These are phyloP conservation scores for Pseudophaeomoniella oleicola DNA, from an alignment of 2,329 filamentous ascomycete genomes.

Conservation along the genomic window DNA sequence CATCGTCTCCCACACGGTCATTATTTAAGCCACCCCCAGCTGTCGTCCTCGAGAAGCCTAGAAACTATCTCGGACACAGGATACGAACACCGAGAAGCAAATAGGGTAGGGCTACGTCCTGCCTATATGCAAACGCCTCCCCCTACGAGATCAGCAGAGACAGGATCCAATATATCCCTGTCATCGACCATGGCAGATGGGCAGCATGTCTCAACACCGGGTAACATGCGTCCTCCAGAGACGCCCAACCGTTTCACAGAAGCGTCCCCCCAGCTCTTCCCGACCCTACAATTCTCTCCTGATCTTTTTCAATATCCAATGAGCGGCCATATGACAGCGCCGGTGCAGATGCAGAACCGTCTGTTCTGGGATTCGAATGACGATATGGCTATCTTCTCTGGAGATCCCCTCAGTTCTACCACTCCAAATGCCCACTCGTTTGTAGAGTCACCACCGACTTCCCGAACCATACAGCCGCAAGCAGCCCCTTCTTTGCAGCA, in stretches of 20 bases:
- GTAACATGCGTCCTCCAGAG: constrained; percentile 24
- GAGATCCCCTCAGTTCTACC: background rate
- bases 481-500: background rate
- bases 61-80: background rate
- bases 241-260: constrained; percentile 29
- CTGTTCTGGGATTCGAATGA: constrained; percentile 32
- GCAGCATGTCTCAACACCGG: constrained; percentile 8
- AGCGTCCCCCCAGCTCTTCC: constrained; percentile 32
- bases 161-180: background rate
- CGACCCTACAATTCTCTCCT: constrained; percentile 41
- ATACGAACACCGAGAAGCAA: background rate
- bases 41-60: background rate
- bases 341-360: constrained; percentile 39
- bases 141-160: background rate
- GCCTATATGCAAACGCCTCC: background rate
- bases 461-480: background rate
- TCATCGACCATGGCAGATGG: constrained; percentile 4
- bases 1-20: too few relatives aligned
- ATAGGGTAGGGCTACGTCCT: background rate
- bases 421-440: background rate
- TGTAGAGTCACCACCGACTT: background rate
- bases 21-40: background rate
- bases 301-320: constrained; percentile 39
- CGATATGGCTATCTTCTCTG: constrained; percentile 1
- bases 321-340: constrained; percentile 39